Conservation (phyloP, 1,284 basidiomycete genomes). For the Tylopilus orsonianus region DNA sequence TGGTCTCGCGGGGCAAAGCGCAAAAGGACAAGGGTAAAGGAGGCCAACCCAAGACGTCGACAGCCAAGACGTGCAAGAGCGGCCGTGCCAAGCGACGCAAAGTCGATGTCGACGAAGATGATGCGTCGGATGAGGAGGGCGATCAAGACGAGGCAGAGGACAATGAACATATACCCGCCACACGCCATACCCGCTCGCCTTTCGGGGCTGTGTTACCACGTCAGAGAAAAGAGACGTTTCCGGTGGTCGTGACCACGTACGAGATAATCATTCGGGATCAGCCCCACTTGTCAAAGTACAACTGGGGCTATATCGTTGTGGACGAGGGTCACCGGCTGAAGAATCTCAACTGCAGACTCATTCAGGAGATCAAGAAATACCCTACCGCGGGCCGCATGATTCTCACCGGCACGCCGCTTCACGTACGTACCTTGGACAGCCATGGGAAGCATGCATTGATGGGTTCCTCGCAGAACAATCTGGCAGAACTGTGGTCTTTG, state of each 20-base stretch:
- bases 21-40: constrained; percentile 15
- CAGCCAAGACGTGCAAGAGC: constrained; percentile 4
- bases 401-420: constrained; percentile 90
- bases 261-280: constrained; percentile 91
- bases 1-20: constrained; percentile 13
- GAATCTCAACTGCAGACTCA: constrained; percentile 88
- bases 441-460: constrained; percentile 1
- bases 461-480: constrained; percentile 70
- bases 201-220: constrained; percentile 1
- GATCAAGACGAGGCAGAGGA: constrained; percentile 17
- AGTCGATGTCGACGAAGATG: constrained; percentile 15
- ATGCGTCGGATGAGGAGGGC: not conserved
- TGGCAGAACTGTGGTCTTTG: constrained; percentile 91
- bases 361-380: constrained; percentile 90
- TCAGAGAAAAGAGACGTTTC: constrained; percentile 50
- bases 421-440: constrained; percentile 50
- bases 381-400: constrained; percentile 86
- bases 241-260: constrained; percentile 88
- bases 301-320: constrained; percentile 94
- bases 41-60: constrained; percentile 1
- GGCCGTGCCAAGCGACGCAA: constrained; percentile 26
- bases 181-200: constrained; percentile 19
- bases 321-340: constrained; percentile 96
- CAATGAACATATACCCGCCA: constrained; percentile 16
- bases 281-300: constrained; percentile 60